Conservation (phyloP, 2,329 filamentous ascomycete species). For the Colletotrichum magnum region DNA sequence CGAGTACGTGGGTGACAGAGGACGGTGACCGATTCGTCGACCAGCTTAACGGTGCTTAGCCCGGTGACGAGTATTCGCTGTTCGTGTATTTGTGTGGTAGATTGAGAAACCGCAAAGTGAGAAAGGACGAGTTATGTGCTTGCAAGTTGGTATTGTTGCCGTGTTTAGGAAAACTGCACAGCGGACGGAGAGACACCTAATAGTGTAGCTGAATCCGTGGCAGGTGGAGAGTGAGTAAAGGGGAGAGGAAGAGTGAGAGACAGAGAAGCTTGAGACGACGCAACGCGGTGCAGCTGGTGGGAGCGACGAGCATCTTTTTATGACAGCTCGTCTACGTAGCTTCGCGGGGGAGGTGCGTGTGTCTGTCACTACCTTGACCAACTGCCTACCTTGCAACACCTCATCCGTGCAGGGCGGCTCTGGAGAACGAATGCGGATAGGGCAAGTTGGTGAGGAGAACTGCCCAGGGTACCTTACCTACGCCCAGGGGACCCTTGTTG, state of each 20-base stretch:
- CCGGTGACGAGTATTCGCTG: too few species aligned
- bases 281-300: constrained; percentile 1
- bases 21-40: not conserved
- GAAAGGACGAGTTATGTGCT: too few species aligned
- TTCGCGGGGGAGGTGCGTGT: constrained; percentile 3
- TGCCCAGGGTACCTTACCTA: not conserved
- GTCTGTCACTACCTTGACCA: too few species aligned
- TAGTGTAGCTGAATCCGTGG: constrained; percentile 24
- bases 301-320: constrained; percentile 36
- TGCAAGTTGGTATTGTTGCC: not conserved
- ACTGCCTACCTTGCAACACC: not conserved
- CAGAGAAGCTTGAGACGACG: not conserved
- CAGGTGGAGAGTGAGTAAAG: not conserved
- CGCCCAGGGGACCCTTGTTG: not conserved
- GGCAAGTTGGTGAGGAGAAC: constrained; percentile 20
- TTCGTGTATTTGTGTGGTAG: too few species aligned
- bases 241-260: not conserved
- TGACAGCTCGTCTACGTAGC: constrained; percentile 27
- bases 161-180: not conserved
- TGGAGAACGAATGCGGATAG: constrained; percentile 32
- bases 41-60: not conserved
- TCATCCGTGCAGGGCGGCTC: constrained; percentile 22
- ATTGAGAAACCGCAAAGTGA: too few species aligned
- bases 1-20: not conserved
- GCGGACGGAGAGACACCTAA: constrained; percentile 30